Conservation (phyloP, 208 protist species). For the Phytomonas serpens region DNA sequence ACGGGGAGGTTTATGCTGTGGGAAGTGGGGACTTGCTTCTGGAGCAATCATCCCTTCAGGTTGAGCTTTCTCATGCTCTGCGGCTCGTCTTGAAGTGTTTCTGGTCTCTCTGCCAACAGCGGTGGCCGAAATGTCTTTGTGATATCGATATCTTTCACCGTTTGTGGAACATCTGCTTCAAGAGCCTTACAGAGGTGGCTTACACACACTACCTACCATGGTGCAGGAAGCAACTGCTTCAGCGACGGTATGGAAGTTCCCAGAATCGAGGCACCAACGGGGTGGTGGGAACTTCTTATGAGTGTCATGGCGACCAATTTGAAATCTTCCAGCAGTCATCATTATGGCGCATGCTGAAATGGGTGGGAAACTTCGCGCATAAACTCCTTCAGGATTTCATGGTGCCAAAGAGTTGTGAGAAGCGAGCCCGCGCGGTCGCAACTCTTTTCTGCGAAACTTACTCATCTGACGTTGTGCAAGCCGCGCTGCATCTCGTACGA, state of each 20-base stretch:
- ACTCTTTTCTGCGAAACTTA: slow-evolving; percentile 42
- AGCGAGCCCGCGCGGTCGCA: slow-evolving; percentile 35
- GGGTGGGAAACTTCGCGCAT: slow-evolving; percentile 32
- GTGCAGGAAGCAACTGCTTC: slow-evolving; percentile 24
- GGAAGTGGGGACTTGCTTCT: slow-evolving; percentile 17
- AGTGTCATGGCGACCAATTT: slow-evolving; percentile 39
- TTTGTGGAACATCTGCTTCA: slow-evolving; percentile 42
- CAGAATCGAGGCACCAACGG: neutral
- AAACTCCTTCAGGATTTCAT: slow-evolving; percentile 56
- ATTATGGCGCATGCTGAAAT: slow-evolving; percentile 60
- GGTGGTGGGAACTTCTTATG: neutral
- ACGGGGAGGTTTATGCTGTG: neutral
- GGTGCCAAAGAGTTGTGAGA: slow-evolving; percentile 52
- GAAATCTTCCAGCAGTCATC: slow-evolving; percentile 45
- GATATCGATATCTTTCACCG: slow-evolving; percentile 34
- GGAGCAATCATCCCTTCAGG: slow-evolving; percentile 22
- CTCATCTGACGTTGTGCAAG: slow-evolving; percentile 28
- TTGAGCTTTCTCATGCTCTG: slow-evolving; percentile 58
- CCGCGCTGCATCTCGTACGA: slow-evolving; percentile 51
- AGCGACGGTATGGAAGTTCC: slow-evolving; percentile 11
- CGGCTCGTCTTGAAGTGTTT: slow-evolving; percentile 70
- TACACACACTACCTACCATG: slow-evolving; percentile 37
- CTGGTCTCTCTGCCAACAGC: slow-evolving; percentile 29
- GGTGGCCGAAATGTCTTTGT: slow-evolving; percentile 64
- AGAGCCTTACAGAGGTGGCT: slow-evolving; percentile 22